These are phyloP conservation scores for Lasiosphaeria ovina DNA, from an alignment of 495 filamentous ascomycete species.

Conservation along the genomic window DNA sequence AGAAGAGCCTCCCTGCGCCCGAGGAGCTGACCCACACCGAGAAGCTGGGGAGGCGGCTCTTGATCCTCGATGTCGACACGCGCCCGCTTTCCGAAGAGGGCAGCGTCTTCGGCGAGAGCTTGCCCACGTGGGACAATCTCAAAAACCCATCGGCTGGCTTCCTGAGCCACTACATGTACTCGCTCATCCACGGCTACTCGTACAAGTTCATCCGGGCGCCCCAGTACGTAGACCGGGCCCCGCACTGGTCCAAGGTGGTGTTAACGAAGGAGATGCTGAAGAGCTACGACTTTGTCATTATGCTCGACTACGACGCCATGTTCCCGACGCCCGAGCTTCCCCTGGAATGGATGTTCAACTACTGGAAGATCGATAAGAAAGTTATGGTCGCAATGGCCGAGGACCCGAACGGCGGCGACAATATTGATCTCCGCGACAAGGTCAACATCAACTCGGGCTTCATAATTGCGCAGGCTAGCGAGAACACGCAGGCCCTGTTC, in stretches of 20 bases:
- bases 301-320: conserved; percentile 51
- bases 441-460: conserved; percentile 33
- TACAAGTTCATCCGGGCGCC: conserved; percentile 49
- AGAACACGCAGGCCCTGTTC: conserved; percentile 28
- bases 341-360: conserved; percentile 55
- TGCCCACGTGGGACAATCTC: conserved; percentile 24
- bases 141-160: conserved; percentile 32
- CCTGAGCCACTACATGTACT: conserved; percentile 44
- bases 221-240: conserved; percentile 32
- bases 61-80: conserved; percentile 44
- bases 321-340: conserved; percentile 49
- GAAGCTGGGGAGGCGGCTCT: conserved; percentile 34
- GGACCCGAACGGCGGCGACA: conserved; percentile 31
- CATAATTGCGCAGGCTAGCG: conserved; percentile 30
- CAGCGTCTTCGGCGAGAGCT: conserved; percentile 26
- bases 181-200: conserved; percentile 53
- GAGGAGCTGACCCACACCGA: conserved; percentile 23
- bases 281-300: conserved; percentile 48
- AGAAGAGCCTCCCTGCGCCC: conserved; percentile 22
- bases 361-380: conserved; percentile 46
- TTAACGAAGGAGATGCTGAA: conserved; percentile 45
- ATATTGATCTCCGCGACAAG: conserved; percentile 17
- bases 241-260: conserved; percentile 51
- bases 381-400: conserved; percentile 47
- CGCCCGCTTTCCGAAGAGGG: conserved; percentile 30